Percentiles rank a stretch among this genome's conserved stretches.
phyloP scores from a whole-genome alignment of 495 filamentous ascomycete genomes.

The Hypomontagnella monticulosa region DNA sequence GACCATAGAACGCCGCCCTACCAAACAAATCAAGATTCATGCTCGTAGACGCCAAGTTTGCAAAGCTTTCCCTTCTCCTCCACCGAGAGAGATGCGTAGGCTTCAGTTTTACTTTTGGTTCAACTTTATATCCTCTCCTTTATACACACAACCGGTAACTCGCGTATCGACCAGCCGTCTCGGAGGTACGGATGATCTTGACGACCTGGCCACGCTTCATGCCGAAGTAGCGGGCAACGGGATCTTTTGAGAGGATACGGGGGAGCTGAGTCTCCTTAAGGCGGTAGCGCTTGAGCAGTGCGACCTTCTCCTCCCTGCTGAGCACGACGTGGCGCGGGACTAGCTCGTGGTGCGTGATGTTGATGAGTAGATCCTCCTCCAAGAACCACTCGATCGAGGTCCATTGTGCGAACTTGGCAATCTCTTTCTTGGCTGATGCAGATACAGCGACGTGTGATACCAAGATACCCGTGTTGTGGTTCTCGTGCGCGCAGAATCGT shows the following conservation, averaged over 20 bases:
- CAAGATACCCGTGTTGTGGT: constrained; percentile 89
- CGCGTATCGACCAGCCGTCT: constrained; percentile 82
- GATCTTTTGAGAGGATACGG: constrained; percentile 88
- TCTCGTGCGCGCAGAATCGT: constrained; percentile 76
- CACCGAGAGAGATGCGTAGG: constrained; percentile 2
- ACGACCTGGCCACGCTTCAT: constrained; percentile 94
- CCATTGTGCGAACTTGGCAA: constrained; percentile 73
- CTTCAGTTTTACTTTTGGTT: constrained; percentile 6
- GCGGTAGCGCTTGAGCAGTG: constrained; percentile 85
- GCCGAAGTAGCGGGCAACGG: constrained; percentile 90
- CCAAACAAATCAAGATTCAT: constrained; percentile 41
- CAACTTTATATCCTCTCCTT: constrained; percentile 6
- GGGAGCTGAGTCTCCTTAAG: constrained; percentile 97
- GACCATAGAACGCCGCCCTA: constrained; percentile 35
- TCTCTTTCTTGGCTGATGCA: constrained; percentile 82
- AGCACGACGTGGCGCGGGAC: constrained; percentile 94
- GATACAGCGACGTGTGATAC: constrained; percentile 84
- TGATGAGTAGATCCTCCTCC: constrained; percentile 94
- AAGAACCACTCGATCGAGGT: constrained; percentile 90
- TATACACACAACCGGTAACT: constrained; percentile 71
- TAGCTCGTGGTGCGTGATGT: constrained; percentile 97
- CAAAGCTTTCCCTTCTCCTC: constrained; percentile 5
- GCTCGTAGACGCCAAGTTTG: constrained; percentile 37
- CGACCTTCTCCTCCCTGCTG: constrained; percentile 86
- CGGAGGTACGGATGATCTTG: constrained; percentile 90